Percentiles rank a stretch among this genome's conserved stretches.
These are phyloP conservation scores for Candida corydali DNA, from an alignment of 805 yeast species.

Conservation along the genomic window DNA sequence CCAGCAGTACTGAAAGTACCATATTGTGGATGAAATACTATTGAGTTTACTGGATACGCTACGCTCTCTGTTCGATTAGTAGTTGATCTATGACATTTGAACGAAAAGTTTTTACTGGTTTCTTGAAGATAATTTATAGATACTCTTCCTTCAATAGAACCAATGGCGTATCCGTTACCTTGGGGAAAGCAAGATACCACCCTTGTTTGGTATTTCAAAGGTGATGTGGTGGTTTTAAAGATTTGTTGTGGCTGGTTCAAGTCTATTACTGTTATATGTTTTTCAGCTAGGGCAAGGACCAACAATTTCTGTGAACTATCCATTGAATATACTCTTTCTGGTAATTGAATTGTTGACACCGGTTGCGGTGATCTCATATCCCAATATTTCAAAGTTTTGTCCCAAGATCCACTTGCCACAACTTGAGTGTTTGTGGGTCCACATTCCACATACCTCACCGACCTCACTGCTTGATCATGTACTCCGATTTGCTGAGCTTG, in stretches of 20 bases:
- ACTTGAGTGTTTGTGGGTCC: conserved; percentile 81
- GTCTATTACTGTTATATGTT: conserved; percentile 74
- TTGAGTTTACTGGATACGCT: conserved; percentile 76
- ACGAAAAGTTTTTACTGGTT: conserved; percentile 71
- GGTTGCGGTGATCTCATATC: conserved; percentile 85
- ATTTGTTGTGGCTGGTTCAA: conserved; percentile 78
- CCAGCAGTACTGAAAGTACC: conserved; percentile 96
- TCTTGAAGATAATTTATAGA: conserved; percentile 91
- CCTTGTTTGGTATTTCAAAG: conserved; percentile 87
- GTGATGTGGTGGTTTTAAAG: conserved; percentile 68
- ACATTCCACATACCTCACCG: conserved; percentile 73
- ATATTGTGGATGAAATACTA: conserved; percentile 80
- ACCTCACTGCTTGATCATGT: conserved; percentile 76
- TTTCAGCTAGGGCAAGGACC: conserved; percentile 92
- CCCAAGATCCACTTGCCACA: conserved; percentile 94
- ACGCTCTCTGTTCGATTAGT: conserved; percentile 34
- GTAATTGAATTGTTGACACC: conserved; percentile 72
- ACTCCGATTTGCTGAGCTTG: conserved; percentile 81
- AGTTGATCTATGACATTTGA: conserved; percentile 81
- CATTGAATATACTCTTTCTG: conserved; percentile 90
- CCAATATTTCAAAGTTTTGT: conserved; percentile 92
- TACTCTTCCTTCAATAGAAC: conserved; percentile 93
- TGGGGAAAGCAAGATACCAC: conserved; percentile 79
- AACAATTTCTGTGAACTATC: conserved; percentile 75
- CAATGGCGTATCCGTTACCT: conserved; percentile 90